Evolutionary conservation across 2,329 filamentous ascomycete species (phyloP).

Genomic region (Tympanopsis confertula): DNA sequence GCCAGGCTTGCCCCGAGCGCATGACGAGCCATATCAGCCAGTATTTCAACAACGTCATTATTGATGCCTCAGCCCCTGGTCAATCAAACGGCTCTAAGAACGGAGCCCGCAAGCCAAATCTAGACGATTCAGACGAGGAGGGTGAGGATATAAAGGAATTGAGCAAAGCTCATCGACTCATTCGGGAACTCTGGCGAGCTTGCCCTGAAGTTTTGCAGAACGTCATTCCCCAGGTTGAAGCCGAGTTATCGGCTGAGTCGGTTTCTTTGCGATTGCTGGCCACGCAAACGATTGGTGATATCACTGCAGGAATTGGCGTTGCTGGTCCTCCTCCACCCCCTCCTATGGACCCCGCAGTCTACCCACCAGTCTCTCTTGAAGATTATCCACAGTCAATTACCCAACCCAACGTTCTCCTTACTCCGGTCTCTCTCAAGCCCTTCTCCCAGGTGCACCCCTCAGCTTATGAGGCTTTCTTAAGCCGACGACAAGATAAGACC

Average conservation of each 20-base stretch:
- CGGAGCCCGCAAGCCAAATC: conserved; percentile 3
- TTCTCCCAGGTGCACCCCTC: conserved; percentile 47
- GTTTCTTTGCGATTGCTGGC: conserved; percentile 48
- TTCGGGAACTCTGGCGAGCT: conserved; percentile 57
- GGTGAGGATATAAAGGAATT: conserved; percentile 53
- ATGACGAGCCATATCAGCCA: conserved; percentile 57
- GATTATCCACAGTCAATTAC: conserved; percentile 19
- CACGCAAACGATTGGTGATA: conserved; percentile 56
- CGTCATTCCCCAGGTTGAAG: conserved; percentile 55
- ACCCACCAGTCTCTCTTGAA: conserved; percentile 26
- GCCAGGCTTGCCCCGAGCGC: conserved; percentile 50
- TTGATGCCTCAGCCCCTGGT: conserved; percentile 37
- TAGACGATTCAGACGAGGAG: conserved; percentile 33
- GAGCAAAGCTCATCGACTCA: conserved; percentile 51
- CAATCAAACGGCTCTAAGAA: not conserved
- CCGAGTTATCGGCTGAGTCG: conserved; percentile 52
- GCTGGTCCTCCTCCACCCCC: conserved; percentile 45
- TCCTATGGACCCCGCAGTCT: conserved; percentile 44
- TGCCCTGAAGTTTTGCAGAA: conserved; percentile 54
- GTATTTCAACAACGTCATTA: conserved; percentile 59
- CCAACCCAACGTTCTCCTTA: conserved; percentile 40
- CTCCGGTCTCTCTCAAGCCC: conserved; percentile 47
- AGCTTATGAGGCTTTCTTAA: conserved; percentile 49
- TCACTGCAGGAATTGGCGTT: conserved; percentile 52
- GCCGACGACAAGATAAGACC: conserved; percentile 49